Evolutionary conservation across 2,329 filamentous ascomycete genomes (phyloP).

Genomic region (Paecilomyces fulvus): DNA sequence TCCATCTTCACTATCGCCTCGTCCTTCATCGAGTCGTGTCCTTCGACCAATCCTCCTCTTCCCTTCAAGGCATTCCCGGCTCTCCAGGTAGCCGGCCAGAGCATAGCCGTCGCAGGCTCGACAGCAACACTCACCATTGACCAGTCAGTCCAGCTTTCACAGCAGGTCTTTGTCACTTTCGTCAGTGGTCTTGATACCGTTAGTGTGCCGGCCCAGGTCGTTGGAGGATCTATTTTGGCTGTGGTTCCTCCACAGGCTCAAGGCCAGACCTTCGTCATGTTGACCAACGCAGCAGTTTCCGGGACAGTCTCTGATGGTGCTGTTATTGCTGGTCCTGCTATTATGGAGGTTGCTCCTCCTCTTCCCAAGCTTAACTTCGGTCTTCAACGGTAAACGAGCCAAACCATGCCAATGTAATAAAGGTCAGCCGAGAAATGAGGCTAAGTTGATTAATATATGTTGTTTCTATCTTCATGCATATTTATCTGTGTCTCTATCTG

Average conservation of each 20-base stretch:
- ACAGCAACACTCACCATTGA: conserved; percentile 9
- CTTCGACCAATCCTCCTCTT: conserved; percentile 45
- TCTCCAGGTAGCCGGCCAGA: conserved; percentile 24
- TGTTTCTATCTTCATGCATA: neutral
- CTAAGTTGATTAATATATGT: neutral
- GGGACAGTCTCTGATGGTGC: conserved; percentile 17
- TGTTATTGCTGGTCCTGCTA: conserved; percentile 23
- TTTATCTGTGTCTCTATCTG: neutral
- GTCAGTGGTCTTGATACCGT: conserved; percentile 16
- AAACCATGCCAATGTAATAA: neutral
- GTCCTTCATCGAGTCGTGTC: conserved; percentile 53
- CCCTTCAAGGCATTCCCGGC: conserved; percentile 54
- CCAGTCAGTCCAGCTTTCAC: conserved; percentile 3
- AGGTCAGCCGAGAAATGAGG: neutral
- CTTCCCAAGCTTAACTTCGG: neutral
- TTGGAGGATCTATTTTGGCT: conserved; percentile 9
- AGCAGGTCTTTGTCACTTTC: conserved; percentile 14
- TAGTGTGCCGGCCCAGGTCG: conserved; percentile 12
- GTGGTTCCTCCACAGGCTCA: conserved; percentile 1
- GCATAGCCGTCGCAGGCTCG: conserved; percentile 7
- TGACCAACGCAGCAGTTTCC: conserved; percentile 14
- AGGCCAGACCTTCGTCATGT: conserved; percentile 22
- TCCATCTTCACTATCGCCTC: conserved; percentile 58
- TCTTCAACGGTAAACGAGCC: neutral
- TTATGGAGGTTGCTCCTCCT: conserved; percentile 22